Evolutionary conservation across 1,284 basidiomycete species (phyloP), one percentile per base, ranked within the genome.

Genomic region (Apiotrichum domesticum): DNA sequence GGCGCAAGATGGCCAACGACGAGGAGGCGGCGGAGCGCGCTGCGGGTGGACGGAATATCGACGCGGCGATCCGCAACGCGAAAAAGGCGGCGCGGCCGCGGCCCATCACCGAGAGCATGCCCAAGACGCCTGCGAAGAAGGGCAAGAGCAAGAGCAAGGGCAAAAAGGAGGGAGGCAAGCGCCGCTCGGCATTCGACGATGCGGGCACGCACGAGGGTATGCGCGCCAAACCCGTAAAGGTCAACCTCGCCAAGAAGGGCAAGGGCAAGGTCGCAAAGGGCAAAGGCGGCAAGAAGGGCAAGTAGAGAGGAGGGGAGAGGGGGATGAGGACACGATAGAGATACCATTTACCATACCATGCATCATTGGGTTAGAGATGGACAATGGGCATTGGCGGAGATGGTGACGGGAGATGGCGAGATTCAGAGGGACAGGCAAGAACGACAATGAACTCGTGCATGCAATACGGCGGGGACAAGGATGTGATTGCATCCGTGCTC

Each of bases 1-100:
- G 93, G 58, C 81, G 90, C 67, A 94, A 92, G 78, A 80, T 93
- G 78, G 87, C 87, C 7, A 80, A 83, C 72, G 87, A 93, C 68
- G 84, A 87, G 64, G 90, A 92, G 64, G 84, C 83, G 51, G 84
- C 84, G 60, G 66, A 68, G 56, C 43, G 57, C 29, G 60, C 76
- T 4, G 83, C 81, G 33, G 35, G 7, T 15, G 46, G 46, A n/a
- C 79, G 78, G n/a, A 79, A 80, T 6, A 78, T 87, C 48, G 80
- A 82, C 45, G 86, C 87, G 39, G 85, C 90, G 1, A 87, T 95
- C 62, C 87, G 92, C 51, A 83, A 83, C 10, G 90, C 88, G 8
- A 96, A 97, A 77, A 92, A 87, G 76, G 80, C 84, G 8, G 75
- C 79, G 33, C 82, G 83, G 63, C 85, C 85, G 1, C 75, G 69